Evolutionary conservation across 2,329 filamentous ascomycete species (phyloP), one percentile per base, ranked within the genome.

Genomic region (Penicillium nordicum): DNA sequence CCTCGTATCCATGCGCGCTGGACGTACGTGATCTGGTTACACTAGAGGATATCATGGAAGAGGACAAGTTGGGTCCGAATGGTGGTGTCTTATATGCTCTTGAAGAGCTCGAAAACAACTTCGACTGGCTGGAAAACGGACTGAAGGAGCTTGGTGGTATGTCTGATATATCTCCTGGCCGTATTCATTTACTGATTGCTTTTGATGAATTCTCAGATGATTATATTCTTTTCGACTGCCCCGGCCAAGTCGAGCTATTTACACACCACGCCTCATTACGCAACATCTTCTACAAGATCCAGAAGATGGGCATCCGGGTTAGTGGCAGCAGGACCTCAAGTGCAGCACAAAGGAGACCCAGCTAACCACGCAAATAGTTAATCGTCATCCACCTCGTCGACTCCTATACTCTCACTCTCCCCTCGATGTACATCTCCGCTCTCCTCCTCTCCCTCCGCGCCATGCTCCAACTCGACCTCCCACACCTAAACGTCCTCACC

Each of bases 391-490:
- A 97, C 74, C 85, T 99, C 36, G 91, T 94, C 62, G 94, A 99
- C 73, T 96, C 90, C 5, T 94, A 96, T 72, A 93, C 91, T 72
- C 82, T 97, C 29, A 96, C 92, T 0, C 86, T 95, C 58, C 94
- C 94, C 0, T 97, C 92, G 3, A 84, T 97, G 58, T 99, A 97
- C 75, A 88, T 99, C 57, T 96, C 93, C 64, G 94, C 95, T 66
- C 82, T 99, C 55, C 87, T 99, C 55, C 86, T 99, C 25, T 93
- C 92, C 53, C 85, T 99, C 62, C 88, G 94, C 63, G 92, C 91
- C 66, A 99, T 99, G 93, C 86, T 99, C 51, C 94, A 97, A 76
- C 93, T 99, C 84, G 94, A 97, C 70, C 88, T 97, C 59, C 92
- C 94, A 0, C 91, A 97, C 70, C 81, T 99, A 64, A 99, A 99